Conservation (phyloP, 2,329 filamentous ascomycete genomes). For the Arthrinium puccinioides region DNA sequence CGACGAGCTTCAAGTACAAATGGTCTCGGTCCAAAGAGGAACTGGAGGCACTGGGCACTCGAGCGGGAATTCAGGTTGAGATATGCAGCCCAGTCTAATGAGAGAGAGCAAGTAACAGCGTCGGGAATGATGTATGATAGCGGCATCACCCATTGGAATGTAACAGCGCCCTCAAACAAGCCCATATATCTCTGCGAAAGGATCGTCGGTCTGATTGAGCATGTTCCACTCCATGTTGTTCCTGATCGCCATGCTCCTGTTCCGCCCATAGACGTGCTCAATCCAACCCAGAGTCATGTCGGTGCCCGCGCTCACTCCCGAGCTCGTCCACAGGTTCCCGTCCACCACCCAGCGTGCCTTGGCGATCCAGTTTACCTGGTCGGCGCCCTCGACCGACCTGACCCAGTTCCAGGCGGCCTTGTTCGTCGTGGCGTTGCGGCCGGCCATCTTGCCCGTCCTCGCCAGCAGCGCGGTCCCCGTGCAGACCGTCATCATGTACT, state of each 20-base stretch:
- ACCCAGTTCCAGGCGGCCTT: conserved; percentile 14
- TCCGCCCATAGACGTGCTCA: conserved; percentile 10
- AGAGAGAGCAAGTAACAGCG: no score
- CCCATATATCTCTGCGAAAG: conserved; percentile 14
- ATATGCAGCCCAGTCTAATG: no score
- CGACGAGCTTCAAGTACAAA: no score
- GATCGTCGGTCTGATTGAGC: conserved; percentile 11
- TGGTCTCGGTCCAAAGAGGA: no score
- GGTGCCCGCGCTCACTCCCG: conserved; percentile 15
- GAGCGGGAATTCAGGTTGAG: no score
- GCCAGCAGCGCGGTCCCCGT: conserved; percentile 14
- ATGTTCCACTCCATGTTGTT: conserved; percentile 12
- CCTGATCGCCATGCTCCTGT: conserved; percentile 9
- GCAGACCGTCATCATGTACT: conserved; percentile 14
- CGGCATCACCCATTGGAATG: no score
- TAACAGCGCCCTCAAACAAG: no score
- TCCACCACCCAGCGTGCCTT: conserved; percentile 16
- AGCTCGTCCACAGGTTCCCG: conserved; percentile 13
- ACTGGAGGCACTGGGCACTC: no score
- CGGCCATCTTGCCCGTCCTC: conserved; percentile 11
- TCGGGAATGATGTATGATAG: no score
- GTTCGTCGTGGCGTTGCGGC: conserved; percentile 13
- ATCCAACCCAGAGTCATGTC: conserved; percentile 13
- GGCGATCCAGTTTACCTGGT: conserved; percentile 13
- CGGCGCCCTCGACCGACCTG: conserved; percentile 7